Base-by-base conservation (phyloP, 345 rosid genomes). In the Hibiscus mutabilis region DNA sequence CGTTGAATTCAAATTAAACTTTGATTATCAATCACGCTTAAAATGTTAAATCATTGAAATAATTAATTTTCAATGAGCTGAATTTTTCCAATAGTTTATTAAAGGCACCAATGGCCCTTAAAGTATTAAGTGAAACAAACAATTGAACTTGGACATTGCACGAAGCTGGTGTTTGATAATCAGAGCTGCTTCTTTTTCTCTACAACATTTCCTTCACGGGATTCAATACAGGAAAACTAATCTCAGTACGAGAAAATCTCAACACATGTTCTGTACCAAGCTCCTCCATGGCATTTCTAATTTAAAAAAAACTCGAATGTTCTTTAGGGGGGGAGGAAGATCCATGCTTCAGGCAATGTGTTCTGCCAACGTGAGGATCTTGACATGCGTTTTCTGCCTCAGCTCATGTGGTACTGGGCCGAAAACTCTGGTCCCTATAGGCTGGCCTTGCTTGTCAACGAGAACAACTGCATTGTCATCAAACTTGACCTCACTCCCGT, bases 371-470 rank as follows among this genome's bases (percentile, higher is more conserved):
- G 96, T 83, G 73, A 96, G 88, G 71, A 92, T 91, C 81, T 89
- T 92, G 79, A 89, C 88, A 75, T 91, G 97, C 73, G 82, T 89
- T 89, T 87, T 83, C 77, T 49, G 70, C n/a, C 98, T 88, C n/a
- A 91, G 87, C 85, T 92, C 98, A 4, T 96, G 93, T 0, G 99
- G 94, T 16, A 92, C 94, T 12, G 94, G 97, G 52, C 99, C 98
- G 55, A 88, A 88, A 47, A 96, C 97, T 55, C 98, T 74, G 4
- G 91, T 96, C 73, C 97, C 97, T 51, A 85, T 84, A 1, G 98
- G 99, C 60, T 92, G 92, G 9, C 94, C 91, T 79, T 89, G 69
- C 82, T 90, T 90, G 58, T 87, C 89, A 11, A 90, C 87, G 21
- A 95, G 86, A 47, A 87, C 97, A 37, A 87, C 92, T 0, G 99